Conservation (phyloP, 495 filamentous ascomycete genomes). For the Podospora pseudocomata region DNA sequence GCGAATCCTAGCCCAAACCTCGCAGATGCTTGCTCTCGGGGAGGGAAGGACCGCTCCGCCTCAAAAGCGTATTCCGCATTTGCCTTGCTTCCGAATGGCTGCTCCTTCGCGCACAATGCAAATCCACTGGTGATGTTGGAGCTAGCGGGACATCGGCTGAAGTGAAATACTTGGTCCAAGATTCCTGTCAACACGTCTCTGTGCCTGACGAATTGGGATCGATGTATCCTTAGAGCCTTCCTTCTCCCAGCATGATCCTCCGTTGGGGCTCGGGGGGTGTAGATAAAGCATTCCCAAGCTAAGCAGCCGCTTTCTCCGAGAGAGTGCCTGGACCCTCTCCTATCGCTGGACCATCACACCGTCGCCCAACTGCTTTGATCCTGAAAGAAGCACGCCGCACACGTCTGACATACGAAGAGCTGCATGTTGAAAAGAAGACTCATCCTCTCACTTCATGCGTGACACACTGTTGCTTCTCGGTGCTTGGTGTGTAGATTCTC, state of each 20-base stretch:
- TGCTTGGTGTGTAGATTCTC: neutral
- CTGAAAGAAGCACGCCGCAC: too few relatives aligned
- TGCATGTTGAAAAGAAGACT: neutral
- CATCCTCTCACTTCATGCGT: neutral
- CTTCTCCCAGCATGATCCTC: neutral
- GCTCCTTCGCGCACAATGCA: neutral
- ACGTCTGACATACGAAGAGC: too few relatives aligned
- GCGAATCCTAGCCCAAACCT: neutral
- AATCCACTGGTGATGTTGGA: neutral
- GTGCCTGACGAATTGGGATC: neutral
- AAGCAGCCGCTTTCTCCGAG: too few relatives aligned
- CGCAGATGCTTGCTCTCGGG: neutral
- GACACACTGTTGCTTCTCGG: neutral
- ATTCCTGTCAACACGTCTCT: neutral
- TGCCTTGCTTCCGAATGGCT: neutral
- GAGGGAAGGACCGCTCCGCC: conserved; percentile 16
- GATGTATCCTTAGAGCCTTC: neutral
- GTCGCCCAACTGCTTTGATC: too few relatives aligned
- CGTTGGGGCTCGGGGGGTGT: neutral
- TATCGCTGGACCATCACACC: too few relatives aligned
- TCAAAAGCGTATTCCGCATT: neutral
- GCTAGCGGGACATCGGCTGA: neutral
- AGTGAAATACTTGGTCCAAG: neutral
- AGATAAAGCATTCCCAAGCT: too few relatives aligned
- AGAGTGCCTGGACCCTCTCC: too few relatives aligned